A percentile compares a stretch with the other conserved stretches of the same genome.
Evolutionary conservation across 1,284 basidiomycete genomes (phyloP).

Genomic region (Meripilus lineatus): DNA sequence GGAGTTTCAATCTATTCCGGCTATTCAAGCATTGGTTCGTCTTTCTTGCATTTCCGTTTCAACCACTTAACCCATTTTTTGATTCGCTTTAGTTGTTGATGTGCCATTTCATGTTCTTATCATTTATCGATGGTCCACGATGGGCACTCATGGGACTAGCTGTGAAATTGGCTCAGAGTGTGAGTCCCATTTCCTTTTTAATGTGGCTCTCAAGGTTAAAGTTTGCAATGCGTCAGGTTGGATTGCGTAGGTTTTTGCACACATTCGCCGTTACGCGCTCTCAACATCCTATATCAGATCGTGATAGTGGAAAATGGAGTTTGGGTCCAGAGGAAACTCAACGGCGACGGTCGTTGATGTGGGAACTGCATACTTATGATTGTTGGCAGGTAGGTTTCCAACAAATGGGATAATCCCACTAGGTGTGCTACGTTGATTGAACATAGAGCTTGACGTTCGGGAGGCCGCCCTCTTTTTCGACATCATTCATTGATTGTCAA

Average conservation of each 20-base stretch:
- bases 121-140: constrained; percentile 58
- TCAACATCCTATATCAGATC: constrained; percentile 33
- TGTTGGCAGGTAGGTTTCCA: constrained; percentile 58
- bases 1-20: constrained; percentile 56
- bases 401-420: no score
- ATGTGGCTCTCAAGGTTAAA: constrained; percentile 6
- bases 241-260: not conserved
- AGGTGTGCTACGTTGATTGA: no score
- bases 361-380: constrained; percentile 63
- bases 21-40: constrained; percentile 57
- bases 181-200: constrained; percentile 31
- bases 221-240: no score
- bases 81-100: constrained; percentile 46
- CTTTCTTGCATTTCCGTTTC: constrained; percentile 17
- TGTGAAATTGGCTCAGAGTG: constrained; percentile 64
- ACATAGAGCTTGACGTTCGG: constrained; percentile 68
- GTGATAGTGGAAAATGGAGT: constrained; percentile 67
- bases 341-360: constrained; percentile 55
- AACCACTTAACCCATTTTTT: constrained; percentile 10
- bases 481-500: constrained; percentile 56
- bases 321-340: constrained; percentile 52
- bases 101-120: constrained; percentile 67
- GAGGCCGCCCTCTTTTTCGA: constrained; percentile 58
- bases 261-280: not conserved
- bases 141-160: constrained; percentile 68